Conservation (phyloP, 306 rosid genomes). For the Lathyrus sativus region DNA sequence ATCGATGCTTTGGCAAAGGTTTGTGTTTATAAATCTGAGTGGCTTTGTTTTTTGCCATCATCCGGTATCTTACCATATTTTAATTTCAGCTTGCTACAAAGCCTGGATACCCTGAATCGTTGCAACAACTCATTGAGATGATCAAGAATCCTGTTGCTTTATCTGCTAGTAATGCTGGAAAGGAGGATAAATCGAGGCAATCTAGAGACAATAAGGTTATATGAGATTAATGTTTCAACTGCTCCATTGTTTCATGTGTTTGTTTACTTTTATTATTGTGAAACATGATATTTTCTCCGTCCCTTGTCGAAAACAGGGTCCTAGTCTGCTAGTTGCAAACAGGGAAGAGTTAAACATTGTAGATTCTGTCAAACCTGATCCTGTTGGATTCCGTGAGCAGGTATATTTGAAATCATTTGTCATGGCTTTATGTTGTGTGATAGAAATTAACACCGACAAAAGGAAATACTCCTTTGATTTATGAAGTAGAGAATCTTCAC, state of each 20-base stretch:
- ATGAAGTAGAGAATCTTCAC: neutral
- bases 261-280: neutral
- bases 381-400: conserved; percentile 92
- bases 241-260: neutral
- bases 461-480: neutral
- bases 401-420: conserved; percentile 44
- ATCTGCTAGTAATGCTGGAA: conserved; percentile 64
- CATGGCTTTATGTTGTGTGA: conserved; percentile 19
- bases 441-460: neutral
- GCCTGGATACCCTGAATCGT: conserved; percentile 89
- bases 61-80: conserved; percentile 33
- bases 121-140: conserved; percentile 82
- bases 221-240: conserved; percentile 33
- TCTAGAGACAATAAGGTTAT: conserved; percentile 79
- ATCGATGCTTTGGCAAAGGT: conserved; percentile 94
- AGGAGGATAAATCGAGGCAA: conserved; percentile 84
- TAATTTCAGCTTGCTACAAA: conserved; percentile 74
- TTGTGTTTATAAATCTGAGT: conserved; percentile 32
- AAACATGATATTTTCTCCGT: neutral
- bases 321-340: conserved; percentile 51
- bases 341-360: conserved; percentile 63
- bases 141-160: conserved; percentile 72
- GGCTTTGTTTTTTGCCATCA: neutral
- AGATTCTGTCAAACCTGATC: conserved; percentile 79
- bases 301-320: conserved; percentile 49